Evolutionary conservation across 352 stramenopile species (phyloP).

Genomic region (Phytophthora ramorum): DNA sequence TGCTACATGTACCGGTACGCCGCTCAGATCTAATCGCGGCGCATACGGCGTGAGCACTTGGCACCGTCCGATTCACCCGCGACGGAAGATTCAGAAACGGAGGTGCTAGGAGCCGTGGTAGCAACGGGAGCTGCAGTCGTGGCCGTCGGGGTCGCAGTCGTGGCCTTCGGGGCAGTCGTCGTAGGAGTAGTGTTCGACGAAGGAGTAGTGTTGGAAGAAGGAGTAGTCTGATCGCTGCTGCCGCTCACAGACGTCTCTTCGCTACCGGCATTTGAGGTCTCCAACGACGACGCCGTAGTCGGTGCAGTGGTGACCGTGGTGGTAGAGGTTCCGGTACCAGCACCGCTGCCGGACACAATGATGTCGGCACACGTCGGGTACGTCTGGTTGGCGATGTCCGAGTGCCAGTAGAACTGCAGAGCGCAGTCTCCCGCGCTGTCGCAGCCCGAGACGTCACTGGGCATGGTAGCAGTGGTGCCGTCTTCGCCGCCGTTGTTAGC

Average conservation of each 20-base stretch:
- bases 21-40: conserved; percentile 32
- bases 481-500: conserved; percentile 38
- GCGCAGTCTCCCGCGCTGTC: conserved; percentile 41
- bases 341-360: conserved; percentile 33
- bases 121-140: conserved; percentile 13
- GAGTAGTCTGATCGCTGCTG: conserved; percentile 2
- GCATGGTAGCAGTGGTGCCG: conserved; percentile 44
- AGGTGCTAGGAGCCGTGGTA: conserved; percentile 9
- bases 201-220: conserved; percentile 4
- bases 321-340: conserved; percentile 2
- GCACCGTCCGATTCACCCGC: conserved; percentile 20
- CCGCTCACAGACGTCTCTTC: conserved; percentile 9
- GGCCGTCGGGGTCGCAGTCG: too few relatives aligned
- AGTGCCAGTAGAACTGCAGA: conserved; percentile 53
- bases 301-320: conserved; percentile 19
- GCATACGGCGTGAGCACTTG: conserved; percentile 32
- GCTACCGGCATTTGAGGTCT: conserved; percentile 7
- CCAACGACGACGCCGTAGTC: conserved; percentile 1
- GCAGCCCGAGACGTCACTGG: conserved; percentile 43
- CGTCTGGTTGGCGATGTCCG: conserved; percentile 45
- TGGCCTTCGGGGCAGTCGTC: conserved; percentile 7
- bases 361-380: conserved; percentile 50
- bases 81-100: conserved; percentile 12
- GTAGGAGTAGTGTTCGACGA: conserved; percentile 16
- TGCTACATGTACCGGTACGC: not conserved